Conservation (phyloP, 148 eudicot species). For the Chenopodium suecicum region DNA sequence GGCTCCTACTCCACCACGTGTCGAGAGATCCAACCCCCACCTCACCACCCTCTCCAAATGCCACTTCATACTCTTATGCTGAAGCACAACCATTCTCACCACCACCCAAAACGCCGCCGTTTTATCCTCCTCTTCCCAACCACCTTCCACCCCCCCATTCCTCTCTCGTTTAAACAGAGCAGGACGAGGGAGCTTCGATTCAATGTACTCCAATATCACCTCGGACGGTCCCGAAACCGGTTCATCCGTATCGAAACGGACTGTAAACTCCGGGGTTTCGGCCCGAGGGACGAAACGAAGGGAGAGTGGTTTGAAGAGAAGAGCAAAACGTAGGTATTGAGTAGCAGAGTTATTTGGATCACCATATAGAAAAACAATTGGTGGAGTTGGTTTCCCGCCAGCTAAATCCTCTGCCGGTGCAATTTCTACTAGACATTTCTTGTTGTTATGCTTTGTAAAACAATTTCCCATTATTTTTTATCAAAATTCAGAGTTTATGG, state of each 20-base stretch:
- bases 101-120: constrained; percentile 42
- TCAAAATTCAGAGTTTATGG: not conserved
- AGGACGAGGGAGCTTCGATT: constrained; percentile 59
- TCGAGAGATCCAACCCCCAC: constrained; percentile 78
- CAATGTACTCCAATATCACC: constrained; percentile 44
- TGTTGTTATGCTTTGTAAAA: constrained; percentile 2
- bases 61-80: constrained; percentile 78
- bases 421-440: constrained; percentile 4
- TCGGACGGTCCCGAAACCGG: constrained; percentile 53
- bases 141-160: not conserved
- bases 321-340: constrained; percentile 58
- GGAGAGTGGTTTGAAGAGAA: constrained; percentile 52
- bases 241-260: constrained; percentile 27
- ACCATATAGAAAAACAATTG: constrained; percentile 47
- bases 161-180: constrained; percentile 18
- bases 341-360: constrained; percentile 39
- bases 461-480: constrained; percentile 30
- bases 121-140: constrained; percentile 14
- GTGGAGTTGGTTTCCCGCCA: constrained; percentile 1
- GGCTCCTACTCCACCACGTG: constrained; percentile 56
- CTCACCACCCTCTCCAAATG: constrained; percentile 74
- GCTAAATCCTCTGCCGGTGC: constrained; percentile 4
- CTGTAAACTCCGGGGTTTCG: constrained; percentile 24
- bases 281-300: constrained; percentile 50
- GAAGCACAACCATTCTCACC: constrained; percentile 58